Evolutionary conservation across 2,329 filamentous ascomycete species (phyloP).

Genomic region (Microsporum audouinii): DNA sequence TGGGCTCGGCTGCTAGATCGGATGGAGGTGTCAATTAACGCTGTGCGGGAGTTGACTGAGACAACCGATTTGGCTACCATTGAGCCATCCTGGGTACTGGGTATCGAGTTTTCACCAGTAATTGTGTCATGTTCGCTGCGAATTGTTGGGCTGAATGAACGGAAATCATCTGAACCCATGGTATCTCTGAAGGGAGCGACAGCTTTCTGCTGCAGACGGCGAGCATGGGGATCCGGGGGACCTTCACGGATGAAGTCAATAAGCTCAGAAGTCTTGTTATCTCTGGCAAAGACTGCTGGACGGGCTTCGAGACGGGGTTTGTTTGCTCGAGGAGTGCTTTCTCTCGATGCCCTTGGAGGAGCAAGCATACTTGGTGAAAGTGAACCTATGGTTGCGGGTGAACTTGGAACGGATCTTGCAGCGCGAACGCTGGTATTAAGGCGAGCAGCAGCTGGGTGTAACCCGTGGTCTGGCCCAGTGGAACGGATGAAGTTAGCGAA

Average conservation of each 20-base stretch:
- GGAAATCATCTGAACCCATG: constrained; percentile 69
- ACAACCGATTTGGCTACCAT: constrained; percentile 42
- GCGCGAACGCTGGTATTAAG: neutral
- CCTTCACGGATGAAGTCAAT: constrained; percentile 93
- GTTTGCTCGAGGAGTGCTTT: constrained; percentile 10
- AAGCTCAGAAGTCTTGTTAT: constrained; percentile 66
- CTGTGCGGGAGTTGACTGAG: constrained; percentile 63
- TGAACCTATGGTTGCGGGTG: neutral
- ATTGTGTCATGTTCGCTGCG: constrained; percentile 19
- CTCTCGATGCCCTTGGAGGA: neutral
- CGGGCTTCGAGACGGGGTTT: constrained; percentile 55
- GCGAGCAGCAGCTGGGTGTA: neutral
- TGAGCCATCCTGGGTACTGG: constrained; percentile 43
- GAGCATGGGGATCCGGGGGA: constrained; percentile 53
- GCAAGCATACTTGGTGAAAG: neutral
- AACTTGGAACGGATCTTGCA: neutral
- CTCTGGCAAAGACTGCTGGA: constrained; percentile 52
- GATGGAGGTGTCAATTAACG: constrained; percentile 43
- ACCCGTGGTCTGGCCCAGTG: constrained; percentile 51
- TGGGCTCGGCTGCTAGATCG: constrained; percentile 19
- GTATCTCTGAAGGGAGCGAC: constrained; percentile 76
- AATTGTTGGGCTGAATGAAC: constrained; percentile 22
- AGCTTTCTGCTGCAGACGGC: constrained; percentile 60
- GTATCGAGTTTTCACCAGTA: constrained; percentile 27
- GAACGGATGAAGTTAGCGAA: constrained; percentile 84